Evolutionary conservation across 495 filamentous ascomycete genomes (phyloP), one percentile per base, ranked within the genome.

Genomic region (Chaetomium cochliodes): DNA sequence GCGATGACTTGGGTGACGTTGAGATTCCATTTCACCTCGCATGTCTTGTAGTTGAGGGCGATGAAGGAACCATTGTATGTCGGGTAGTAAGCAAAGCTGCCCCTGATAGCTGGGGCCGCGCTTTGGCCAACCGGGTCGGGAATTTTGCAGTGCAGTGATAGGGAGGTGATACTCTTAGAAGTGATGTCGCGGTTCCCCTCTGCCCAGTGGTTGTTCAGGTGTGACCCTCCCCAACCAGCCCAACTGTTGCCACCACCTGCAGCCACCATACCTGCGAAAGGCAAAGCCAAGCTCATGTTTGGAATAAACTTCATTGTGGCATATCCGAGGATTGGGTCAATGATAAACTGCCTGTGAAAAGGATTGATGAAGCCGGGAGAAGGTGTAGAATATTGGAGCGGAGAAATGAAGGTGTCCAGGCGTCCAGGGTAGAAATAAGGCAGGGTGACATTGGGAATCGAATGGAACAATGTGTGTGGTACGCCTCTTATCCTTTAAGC

Each of bases 151-250:
- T 44, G 41, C 41, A 44, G n/a, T 22, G 47, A 50, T 11, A 50
- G 20, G 6, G 47, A 50, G 3, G n/a, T 8, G 20, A 50, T 12
- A 20, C 8, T 50, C n/a, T 2, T 50, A n/a, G 47, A 50, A 20
- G 1, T 23, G n/a, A 50, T 1, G 3, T 50, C 47, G 22, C 22
- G 47, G 22, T 50, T 50, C 8, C 20, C 47, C n/a, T 20, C 47
- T 11, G 47, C 47, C 47, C 47, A 50, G 47, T 50, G 47, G 47
- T 23, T 50, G 18, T 50, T 50, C 47, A 50, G 47, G 47, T 50
- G 22, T 20, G n/a, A 22, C n/a, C n/a, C 47, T 50, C 47, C 47
- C 47, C 47, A 50, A 9, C 47, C 47, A 11, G 18, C 5, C 47
- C 47, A 50, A 5, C 12, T 6, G n/a, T 23, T 23, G 47, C 6